Evolutionary conservation across 2,329 filamentous ascomycete species (phyloP), one percentile per base, ranked within the genome.

Genomic region (Microdochium bolleyi): DNA sequence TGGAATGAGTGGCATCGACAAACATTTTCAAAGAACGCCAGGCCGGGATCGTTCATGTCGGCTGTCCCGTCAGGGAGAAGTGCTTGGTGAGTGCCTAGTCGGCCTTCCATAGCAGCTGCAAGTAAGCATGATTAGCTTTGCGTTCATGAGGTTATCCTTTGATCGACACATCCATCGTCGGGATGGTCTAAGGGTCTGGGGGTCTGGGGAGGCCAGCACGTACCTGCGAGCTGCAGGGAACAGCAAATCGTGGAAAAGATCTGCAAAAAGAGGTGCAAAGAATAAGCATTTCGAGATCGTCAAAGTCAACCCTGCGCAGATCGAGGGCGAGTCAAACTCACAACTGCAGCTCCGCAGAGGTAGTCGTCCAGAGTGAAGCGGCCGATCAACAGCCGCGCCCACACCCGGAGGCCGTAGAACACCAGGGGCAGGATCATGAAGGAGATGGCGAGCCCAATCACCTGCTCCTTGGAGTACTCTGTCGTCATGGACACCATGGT

Each of bases 1-100:
- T 46, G 41, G 16, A 22, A 19, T 16, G 5, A 16, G 16, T 16
- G 7, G 37, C 4, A 14, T 16, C 7, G 16, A 50, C 55, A 51
- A 49, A 59, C 57, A 51, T 56, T 57, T 52, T 60, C 58, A 44
- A 58, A 59, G 30, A 56, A 53, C 34, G 55, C 27, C 49, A 60
- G 58, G 46, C 57, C 53, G 8, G 56, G 57, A 27, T 60, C 58
- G 48, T 58, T 54, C 16, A 61, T 52, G n/a, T 56, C 53, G 16
- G 57, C 54, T 21, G 52, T 19, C 22, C 55, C 56, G 38, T 61
- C 53, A 3, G 54, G 53, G 14, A 53, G 56, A 8, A 52, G 24
- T 1, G 24, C 49, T 32, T 58, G 59, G 50, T 61, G 59, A 24
- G 59, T 57, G 22, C 58, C 58, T 3, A 60, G 41, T 25, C 58